Conservation (phyloP, 805 yeast genomes). For the Danielia oregonensis region DNA sequence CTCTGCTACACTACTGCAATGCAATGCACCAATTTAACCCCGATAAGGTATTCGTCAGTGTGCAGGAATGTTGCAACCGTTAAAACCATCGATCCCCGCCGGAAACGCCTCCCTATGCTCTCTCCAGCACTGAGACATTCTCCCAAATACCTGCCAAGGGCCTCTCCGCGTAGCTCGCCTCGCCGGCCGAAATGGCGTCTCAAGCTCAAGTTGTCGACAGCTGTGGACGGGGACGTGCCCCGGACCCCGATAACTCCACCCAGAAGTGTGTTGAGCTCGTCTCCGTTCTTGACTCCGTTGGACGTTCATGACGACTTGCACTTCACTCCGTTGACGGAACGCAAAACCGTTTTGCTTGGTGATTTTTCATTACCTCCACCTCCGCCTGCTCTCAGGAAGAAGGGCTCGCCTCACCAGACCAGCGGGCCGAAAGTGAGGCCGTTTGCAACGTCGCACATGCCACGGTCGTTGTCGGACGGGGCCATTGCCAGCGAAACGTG, state of each 20-base stretch:
- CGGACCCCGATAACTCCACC: background rate
- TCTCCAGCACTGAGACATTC: too few species aligned
- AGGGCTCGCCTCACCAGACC: background rate
- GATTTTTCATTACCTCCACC: slow-evolving; percentile 16
- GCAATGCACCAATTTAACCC: too few species aligned
- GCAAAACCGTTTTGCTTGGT: slow-evolving; percentile 10
- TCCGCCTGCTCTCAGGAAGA: slow-evolving; percentile 8
- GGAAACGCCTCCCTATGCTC: too few species aligned
- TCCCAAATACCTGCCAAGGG: too few species aligned
- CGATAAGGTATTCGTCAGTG: too few species aligned
- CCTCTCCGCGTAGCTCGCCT: too few species aligned
- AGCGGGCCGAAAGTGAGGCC: slow-evolving; percentile 2
- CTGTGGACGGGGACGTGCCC: too few species aligned
- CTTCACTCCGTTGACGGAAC: slow-evolving; percentile 9
- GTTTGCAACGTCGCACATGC: background rate
- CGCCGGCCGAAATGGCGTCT: background rate
- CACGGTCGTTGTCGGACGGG: background rate
- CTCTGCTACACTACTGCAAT: too few species aligned
- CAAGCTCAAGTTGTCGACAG: too few species aligned
- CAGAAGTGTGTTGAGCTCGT: too few species aligned
- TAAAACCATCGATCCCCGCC: too few species aligned
- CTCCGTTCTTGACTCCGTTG: slow-evolving; percentile 12
- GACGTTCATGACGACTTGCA: slow-evolving; percentile 14
- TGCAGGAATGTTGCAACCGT: too few species aligned
- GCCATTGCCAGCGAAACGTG: slow-evolving; percentile 20